phyloP scores from a whole-genome alignment of 2,329 filamentous ascomycete genomes.

The Dactylellina sp. region DNA sequence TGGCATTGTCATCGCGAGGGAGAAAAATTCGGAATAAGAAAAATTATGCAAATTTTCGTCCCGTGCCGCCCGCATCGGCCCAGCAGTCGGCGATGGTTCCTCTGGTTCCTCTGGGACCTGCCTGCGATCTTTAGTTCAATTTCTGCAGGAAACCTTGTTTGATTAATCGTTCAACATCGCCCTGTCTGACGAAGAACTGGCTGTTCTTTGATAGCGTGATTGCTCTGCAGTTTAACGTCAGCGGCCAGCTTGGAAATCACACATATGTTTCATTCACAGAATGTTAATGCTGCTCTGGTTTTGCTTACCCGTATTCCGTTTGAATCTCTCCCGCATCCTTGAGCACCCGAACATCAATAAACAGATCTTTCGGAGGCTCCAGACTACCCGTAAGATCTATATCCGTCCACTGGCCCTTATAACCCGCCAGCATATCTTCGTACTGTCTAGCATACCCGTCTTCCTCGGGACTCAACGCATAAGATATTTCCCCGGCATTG shows the following conservation, averaged over 20 bases:
- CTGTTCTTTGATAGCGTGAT: conserved; percentile 98
- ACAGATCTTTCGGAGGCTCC: conserved; percentile 92
- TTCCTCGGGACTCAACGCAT: conserved; percentile 91
- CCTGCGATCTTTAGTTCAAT: conserved; percentile 77
- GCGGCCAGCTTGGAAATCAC: too few species aligned
- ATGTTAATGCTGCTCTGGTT: too few species aligned
- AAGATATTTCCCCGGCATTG: conserved; percentile 70
- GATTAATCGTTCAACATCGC: conserved; percentile 93
- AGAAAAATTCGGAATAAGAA: too few species aligned
- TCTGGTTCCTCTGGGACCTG: too few species aligned
- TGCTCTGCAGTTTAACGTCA: conserved; percentile 70
- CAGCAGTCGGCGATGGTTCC: conserved; percentile 16
- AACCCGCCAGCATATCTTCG: conserved; percentile 89
- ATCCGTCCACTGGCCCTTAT: conserved; percentile 98
- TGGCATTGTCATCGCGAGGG: too few species aligned
- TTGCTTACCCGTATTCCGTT: conserved; percentile 88
- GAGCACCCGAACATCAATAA: conserved; percentile 94
- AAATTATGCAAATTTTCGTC: background rate
- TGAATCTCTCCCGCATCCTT: conserved; percentile 99
- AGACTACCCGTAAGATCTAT: conserved; percentile 93
- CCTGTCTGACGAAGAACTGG: conserved; percentile 95
- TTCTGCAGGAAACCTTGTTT: conserved; percentile 94
- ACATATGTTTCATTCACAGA: too few species aligned
- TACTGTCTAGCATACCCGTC: conserved; percentile 96
- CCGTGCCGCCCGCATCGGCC: conserved; percentile 17